Base-by-base conservation (phyloP, 768 basidiomycete species). In the Lactifluus hygrophoroides region DNA sequence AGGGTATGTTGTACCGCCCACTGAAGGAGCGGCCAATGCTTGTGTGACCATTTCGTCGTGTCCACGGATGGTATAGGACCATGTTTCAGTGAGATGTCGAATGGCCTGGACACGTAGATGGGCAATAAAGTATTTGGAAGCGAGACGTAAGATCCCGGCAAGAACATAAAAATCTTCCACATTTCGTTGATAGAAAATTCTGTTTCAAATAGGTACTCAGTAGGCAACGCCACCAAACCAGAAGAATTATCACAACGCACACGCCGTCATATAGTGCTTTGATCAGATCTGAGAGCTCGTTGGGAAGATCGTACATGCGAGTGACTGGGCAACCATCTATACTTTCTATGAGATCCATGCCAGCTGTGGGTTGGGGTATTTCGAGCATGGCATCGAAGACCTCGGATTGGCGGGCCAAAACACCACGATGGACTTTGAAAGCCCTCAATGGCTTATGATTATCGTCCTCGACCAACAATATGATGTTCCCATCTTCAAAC, bases 401-500 rank as follows among this genome's bases (percentile, higher is more conserved):
- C 58, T 80, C 79, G 19, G 82, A 84, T 61, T 83, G 80, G 27
- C 81, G 71, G 0, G 76, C 73, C 67, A 79, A 58, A 44, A 69
- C 66, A 3, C 69, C 68, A 19, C 71, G 75, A 65, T 83, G 83
- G 5, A 83, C 73, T 34, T 77, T 80, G 72, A 82, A 83, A 1
- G 76, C 77, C 35, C 75, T 74, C 5, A 45, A 23, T 7, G 61
- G 55, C 46, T 60, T 51, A 16, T 65, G 61, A 28, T 69, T 64
- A 45, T 75, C 72, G 34, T 74, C 67, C 7, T 67, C 62, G 25
- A 62, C 55, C 38, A 79, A 67, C 3, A 84, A 72, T 17, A 83
- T 69, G 47, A 83, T 73, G 66, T 83, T 84, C 17, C 81, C 82
- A 62, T 83, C 82, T 23, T 82, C 78, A 64, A 84, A 81, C 79